Percentiles rank a stretch among this genome's conserved stretches.
phyloP scores from a whole-genome alignment of 495 filamentous ascomycete genomes.

The Podospora sp. region DNA sequence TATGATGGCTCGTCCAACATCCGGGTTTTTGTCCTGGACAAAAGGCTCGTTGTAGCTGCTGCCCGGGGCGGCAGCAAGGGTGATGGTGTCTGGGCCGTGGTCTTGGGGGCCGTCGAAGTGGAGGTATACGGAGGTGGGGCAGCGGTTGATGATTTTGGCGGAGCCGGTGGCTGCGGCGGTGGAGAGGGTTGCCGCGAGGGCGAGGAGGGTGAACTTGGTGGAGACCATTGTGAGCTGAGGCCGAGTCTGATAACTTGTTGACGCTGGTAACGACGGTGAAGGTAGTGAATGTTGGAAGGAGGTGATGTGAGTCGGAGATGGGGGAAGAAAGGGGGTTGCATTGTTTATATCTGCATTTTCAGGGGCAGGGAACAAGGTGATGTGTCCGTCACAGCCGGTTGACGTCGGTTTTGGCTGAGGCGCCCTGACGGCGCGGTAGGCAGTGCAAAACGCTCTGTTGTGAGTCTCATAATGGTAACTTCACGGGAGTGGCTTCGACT shows the following conservation, averaged over 20 bases:
- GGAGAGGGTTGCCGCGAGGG: conserved; percentile 26
- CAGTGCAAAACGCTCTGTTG: background rate
- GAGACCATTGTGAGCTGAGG: conserved; percentile 25
- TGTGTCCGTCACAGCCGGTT: background rate
- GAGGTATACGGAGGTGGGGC: conserved; percentile 49
- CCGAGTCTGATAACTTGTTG: too few species aligned
- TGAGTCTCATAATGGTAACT: background rate
- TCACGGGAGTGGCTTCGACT: conserved; percentile 1
- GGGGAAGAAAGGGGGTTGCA: background rate
- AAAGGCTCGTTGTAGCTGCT: conserved; percentile 48
- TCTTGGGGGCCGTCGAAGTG: conserved; percentile 57
- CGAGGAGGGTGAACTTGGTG: conserved; percentile 24
- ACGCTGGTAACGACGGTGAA: background rate
- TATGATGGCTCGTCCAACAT: too few species aligned
- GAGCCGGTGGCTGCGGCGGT: conserved; percentile 48
- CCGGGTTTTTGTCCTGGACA: conserved; percentile 49
- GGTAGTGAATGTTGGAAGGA: background rate
- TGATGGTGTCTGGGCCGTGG: conserved; percentile 45
- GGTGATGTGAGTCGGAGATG: background rate
- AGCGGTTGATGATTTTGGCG: conserved; percentile 58
- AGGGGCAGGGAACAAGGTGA: background rate
- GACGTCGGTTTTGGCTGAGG: background rate
- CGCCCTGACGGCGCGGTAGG: background rate
- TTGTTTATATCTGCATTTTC: background rate
- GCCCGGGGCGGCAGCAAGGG: conserved; percentile 40